Evolutionary conservation across 2,329 filamentous ascomycete genomes (phyloP), one percentile per base, ranked within the genome.

Genomic region (Fusarium piperis): DNA sequence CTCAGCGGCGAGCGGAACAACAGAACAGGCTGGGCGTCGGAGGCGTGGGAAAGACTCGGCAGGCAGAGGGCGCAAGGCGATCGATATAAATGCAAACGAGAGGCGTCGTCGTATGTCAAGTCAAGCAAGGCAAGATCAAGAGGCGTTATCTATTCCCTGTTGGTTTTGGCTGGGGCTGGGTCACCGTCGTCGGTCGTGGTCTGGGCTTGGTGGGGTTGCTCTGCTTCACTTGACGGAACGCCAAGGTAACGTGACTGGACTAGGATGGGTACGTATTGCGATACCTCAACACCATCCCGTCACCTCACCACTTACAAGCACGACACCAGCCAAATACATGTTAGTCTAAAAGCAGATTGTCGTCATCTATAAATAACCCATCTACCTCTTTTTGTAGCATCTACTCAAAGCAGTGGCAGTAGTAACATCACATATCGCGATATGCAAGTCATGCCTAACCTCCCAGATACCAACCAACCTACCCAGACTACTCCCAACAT

Each of bases 201-300:
- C 46, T 71, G 65, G 65, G 55, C 66, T 73, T 38, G 66, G 70
- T 72, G 70, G 70, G 70, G 70, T 73, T 67, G 70, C 30, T 53
- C 59, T 51, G 3, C 23, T 51, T 51, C 44, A 51, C 44, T 51
- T 51, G 44, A 51, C 44, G 44, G 64, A 66, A 60, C 62, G 23
- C 13, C 26, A 8, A 71, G 73, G 73, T 75, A 75, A 75, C 73
- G 73, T 75, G 73, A 75, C 73, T 63, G 62, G 33, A 23, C 23
- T 23, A 23, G 23, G 23, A 23, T 41, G 59, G 56, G 61, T 61
- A 73, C 60, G 59, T 71, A 65, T 60, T 58, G 57, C 39, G n/a
- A 18, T 36, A n/a, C 28, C 46, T 46, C 35, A 63, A 52, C 62
- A 64, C 61, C 23, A 3, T 23, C 23, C 23, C 23, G 5, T 5